Evolutionary conservation across 1,139 yeast genomes (phyloP), one percentile per base, ranked within the genome.

Genomic region (Yamadazyma mexicana): DNA sequence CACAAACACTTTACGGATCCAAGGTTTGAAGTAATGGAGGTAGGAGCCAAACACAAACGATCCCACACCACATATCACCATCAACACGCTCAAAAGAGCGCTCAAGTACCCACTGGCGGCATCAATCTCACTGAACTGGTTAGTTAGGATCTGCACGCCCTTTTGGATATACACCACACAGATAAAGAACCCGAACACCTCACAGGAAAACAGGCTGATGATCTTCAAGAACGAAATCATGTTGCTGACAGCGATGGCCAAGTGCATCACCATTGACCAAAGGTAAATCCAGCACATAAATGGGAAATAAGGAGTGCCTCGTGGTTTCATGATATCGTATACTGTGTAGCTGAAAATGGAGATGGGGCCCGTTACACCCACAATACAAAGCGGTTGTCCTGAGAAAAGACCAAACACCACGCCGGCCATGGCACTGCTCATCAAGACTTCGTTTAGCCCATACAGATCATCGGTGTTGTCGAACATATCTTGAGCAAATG

Each of bases 331-430:
- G 34, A 92, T 75, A 44, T 87, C 88, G 58, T 86, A 92, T 1
- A 92, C 92, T 0, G 98, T 91, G 53, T 88, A 88, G 57, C 88
- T 87, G 71, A 92, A 91, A 42, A 92, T 89, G 2, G 95, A 70
- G 11, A 92, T 83, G 0, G 98, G 98, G 39, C 98, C 95, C 0
- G 98, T 92, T 4, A 92, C 98, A 3, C 98, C 98, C n/a, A 92
- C 98, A 25, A 92, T 87, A 54, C 96, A 87, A 27, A 92, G 63
- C 0, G 98, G 98, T 51, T 91, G 96, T 0, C 98, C 98, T 0
- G 86, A 74, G 42, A 91, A 69, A 5, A 86, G 54, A 0, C 98
- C 97, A 69, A 92, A 92, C 2, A 85, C 81, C 5, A 91, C 77
- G 0, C 98, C 98, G 0, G 88, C 98, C 53, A 92, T 62, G 0